These are phyloP conservation scores for Lipomyces sp. DNA, from an alignment of 805 yeast genomes.

Conservation along the genomic window DNA sequence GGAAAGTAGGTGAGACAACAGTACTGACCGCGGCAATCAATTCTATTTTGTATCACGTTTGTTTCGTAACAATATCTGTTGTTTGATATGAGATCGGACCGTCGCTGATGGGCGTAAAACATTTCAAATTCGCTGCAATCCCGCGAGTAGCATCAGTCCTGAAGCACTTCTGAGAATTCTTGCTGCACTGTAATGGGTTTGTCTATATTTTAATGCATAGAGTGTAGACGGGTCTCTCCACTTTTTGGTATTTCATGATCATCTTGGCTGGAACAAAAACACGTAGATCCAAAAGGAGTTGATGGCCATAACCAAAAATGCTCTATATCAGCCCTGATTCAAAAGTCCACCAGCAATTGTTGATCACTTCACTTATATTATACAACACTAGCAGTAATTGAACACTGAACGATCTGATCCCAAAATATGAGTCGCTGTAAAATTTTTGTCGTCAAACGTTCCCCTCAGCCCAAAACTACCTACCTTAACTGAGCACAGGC, in stretches of 20 bases:
- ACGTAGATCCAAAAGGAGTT: not conserved
- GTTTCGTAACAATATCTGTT: not conserved
- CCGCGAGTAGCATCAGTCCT: not conserved
- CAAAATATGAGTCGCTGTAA: not conserved
- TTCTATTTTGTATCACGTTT: not conserved
- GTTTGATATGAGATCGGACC: not conserved
- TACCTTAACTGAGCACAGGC: not conserved
- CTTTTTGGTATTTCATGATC: not conserved
- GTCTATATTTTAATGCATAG: not conserved
- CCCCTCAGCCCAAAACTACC: not conserved
- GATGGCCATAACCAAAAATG: not conserved
- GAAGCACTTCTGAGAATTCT: not conserved
- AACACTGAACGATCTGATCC: not conserved
- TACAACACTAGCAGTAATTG: slow-evolving; percentile 1
- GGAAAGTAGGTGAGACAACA: not conserved
- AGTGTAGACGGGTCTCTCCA: not conserved
- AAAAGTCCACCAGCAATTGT: not conserved
- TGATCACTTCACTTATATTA: not conserved
- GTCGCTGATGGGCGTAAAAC: not conserved
- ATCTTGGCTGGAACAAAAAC: not conserved
- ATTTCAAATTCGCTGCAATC: not conserved
- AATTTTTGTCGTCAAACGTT: not conserved
- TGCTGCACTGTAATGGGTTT: not conserved
- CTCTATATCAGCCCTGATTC: not conserved
- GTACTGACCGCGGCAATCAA: not conserved